These are phyloP conservation scores for Talaromyces sp. DNA, from an alignment of 2,329 filamentous ascomycete species.

Conservation along the genomic window DNA sequence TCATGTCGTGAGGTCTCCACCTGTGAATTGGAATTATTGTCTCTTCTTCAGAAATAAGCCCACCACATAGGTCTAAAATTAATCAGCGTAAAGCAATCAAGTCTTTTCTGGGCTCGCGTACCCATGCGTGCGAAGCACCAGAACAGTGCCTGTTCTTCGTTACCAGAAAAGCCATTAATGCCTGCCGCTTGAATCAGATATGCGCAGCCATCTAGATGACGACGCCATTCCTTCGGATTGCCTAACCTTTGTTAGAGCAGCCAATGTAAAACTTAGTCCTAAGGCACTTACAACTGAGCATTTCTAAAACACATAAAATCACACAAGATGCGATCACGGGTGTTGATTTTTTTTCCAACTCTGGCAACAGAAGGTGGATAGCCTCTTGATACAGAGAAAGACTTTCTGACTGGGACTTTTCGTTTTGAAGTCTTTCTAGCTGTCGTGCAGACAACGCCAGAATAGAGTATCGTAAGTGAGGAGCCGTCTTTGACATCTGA, in stretches of 20 bases:
- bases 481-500: conserved; percentile 48
- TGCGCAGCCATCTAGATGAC: conserved; percentile 57
- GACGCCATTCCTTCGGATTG: conserved; percentile 53
- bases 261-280: not conserved
- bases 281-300: conserved; percentile 48
- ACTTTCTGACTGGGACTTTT: conserved; percentile 47
- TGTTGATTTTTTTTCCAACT: conserved; percentile 51
- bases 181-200: conserved; percentile 54
- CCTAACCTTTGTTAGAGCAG: conserved; percentile 16
- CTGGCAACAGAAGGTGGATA: conserved; percentile 53
- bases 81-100: not conserved
- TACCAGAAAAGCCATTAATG: conserved; percentile 55
- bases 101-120: conserved; percentile 15
- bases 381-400: conserved; percentile 56
- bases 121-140: conserved; percentile 61
- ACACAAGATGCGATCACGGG: conserved; percentile 57
- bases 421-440: conserved; percentile 50
- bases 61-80: conserved; percentile 52
- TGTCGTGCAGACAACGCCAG: conserved; percentile 57
- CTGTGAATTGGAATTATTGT: conserved; percentile 53
- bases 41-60: conserved; percentile 54
- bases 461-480: conserved; percentile 53
- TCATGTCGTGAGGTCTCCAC: conserved; percentile 44
- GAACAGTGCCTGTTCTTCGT: conserved; percentile 55
- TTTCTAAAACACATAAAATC: conserved; percentile 57